Conservation (phyloP, 2,329 filamentous ascomycete species). For the Neocatenulostroma microsporum region DNA sequence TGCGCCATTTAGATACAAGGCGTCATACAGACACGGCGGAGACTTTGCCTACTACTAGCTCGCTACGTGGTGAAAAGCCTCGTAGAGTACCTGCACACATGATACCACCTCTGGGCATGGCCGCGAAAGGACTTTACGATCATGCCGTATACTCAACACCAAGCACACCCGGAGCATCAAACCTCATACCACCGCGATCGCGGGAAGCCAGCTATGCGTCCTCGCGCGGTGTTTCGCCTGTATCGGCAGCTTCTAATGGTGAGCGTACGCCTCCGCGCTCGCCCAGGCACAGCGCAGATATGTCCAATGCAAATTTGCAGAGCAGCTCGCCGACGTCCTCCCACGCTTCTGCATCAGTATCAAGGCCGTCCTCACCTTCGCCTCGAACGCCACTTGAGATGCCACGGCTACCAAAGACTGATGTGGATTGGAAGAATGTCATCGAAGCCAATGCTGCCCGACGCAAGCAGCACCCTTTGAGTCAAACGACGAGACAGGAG, state of each 20-base stretch:
- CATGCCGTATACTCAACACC: constrained; percentile 10
- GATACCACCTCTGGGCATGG: too few species aligned
- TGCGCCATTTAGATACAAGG: constrained; percentile 19
- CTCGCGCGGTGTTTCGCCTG: constrained; percentile 22
- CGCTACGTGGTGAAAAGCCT: constrained; percentile 18
- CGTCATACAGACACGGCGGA: constrained; percentile 23
- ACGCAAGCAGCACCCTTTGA: constrained; percentile 7
- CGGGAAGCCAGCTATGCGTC: constrained; percentile 19
- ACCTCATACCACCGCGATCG: constrained; percentile 11
- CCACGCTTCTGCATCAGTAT: constrained; percentile 16
- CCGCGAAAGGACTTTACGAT: constrained; percentile 18
- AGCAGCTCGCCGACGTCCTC: constrained; percentile 14
- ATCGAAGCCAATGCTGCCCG: constrained; percentile 22
- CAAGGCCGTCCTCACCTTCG: constrained; percentile 22
- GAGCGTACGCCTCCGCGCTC: constrained; percentile 12
- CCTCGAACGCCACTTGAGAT: constrained; percentile 17
- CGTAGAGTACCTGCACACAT: constrained; percentile 21
- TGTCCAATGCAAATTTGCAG: constrained; percentile 6
- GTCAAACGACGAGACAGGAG: constrained; percentile 14
- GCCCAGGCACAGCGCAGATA: constrained; percentile 17
- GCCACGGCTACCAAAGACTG: constrained; percentile 23
- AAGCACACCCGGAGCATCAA: constrained; percentile 5
- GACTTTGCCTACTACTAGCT: constrained; percentile 15
- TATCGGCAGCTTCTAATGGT: constrained; percentile 8
- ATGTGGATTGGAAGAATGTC: constrained; percentile 25